Evolutionary conservation across 1,139 yeast genomes (phyloP).

Genomic region (Hyphopichia khmerensis): DNA sequence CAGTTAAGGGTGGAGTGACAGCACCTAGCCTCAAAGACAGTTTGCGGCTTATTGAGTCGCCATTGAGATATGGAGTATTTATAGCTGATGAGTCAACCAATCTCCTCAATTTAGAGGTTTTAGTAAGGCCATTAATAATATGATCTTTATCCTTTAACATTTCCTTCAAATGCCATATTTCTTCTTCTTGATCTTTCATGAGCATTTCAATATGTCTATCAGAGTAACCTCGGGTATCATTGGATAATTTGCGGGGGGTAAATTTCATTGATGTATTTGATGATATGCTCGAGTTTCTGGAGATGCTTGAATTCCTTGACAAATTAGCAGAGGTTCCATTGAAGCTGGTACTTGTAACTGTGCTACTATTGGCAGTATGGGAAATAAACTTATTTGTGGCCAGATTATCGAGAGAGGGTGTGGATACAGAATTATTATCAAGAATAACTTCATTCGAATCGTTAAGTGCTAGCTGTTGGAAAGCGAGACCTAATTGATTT

Average conservation of each 20-base stretch:
- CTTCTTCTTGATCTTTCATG: slow-evolving; percentile 66
- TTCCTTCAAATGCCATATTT: slow-evolving; percentile 63
- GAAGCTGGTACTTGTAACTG: slow-evolving; percentile 3
- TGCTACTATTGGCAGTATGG: slow-evolving; percentile 9
- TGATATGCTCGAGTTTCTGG: slow-evolving; percentile 1
- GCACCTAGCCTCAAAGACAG: slow-evolving; percentile 3
- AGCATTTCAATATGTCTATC: slow-evolving; percentile 20
- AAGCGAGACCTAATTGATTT: slow-evolving; percentile 41
- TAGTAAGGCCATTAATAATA: slow-evolving; percentile 70
- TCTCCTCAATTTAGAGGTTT: slow-evolving; percentile 54
- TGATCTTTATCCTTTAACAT: slow-evolving; percentile 69
- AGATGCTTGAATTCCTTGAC: slow-evolving; percentile 1
- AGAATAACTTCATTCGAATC: background rate
- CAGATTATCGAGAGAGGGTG: background rate
- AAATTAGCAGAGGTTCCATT: background rate
- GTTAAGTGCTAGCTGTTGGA: slow-evolving; percentile 15
- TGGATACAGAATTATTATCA: too few species aligned
- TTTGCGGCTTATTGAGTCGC: background rate
- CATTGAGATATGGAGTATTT: slow-evolving; percentile 7
- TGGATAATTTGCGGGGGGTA: background rate
- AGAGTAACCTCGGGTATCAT: slow-evolving; percentile 3
- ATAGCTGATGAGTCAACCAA: slow-evolving; percentile 36
- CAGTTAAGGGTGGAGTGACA: slow-evolving; percentile 2
- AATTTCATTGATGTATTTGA: background rate
- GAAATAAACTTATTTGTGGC: slow-evolving; percentile 7